Percentiles rank a stretch among this genome's conserved stretches.
phyloP scores from a whole-genome alignment of 2,329 filamentous ascomycete genomes.

The Hymenoscyphus fraxineus region DNA sequence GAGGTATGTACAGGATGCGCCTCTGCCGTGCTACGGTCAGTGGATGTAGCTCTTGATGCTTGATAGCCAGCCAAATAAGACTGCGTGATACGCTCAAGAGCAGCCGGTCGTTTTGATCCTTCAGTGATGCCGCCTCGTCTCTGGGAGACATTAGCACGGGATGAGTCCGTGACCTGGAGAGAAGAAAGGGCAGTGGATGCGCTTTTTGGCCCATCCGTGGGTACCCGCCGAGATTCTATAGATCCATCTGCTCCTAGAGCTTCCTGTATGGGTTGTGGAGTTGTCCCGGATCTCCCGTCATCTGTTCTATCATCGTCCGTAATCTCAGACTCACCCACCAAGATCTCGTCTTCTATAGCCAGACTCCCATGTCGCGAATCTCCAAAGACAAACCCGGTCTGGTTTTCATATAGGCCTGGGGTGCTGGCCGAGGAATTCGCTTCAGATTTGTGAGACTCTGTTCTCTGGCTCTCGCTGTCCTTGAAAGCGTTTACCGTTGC shows the following conservation, averaged over 20 bases:
- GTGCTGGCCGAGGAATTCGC: constrained; percentile 7
- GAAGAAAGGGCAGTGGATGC: constrained; percentile 31
- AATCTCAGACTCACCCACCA: constrained; percentile 24
- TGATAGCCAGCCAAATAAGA: constrained; percentile 44
- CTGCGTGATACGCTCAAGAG: constrained; percentile 39
- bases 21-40: constrained; percentile 54
- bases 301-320: constrained; percentile 20
- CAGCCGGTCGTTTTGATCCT: constrained; percentile 34
- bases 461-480: constrained; percentile 45
- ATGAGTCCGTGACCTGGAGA: constrained; percentile 31
- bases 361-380: constrained; percentile 19
- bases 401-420: constrained; percentile 15
- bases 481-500: constrained; percentile 48
- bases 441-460: constrained; percentile 25
- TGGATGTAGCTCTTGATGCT: constrained; percentile 54
- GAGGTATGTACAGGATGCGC: constrained; percentile 55
- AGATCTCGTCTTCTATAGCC: constrained; percentile 12
- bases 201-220: constrained; percentile 32
- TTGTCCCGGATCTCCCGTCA: constrained; percentile 10
- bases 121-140: constrained; percentile 23
- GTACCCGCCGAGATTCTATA: constrained; percentile 30
- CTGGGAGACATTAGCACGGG: constrained; percentile 28
- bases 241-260: constrained; percentile 25
- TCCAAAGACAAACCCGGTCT: constrained; percentile 19
- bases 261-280: constrained; percentile 10